Conservation (phyloP, 2,329 filamentous ascomycete genomes). For the Aureobasidium mangrovei region DNA sequence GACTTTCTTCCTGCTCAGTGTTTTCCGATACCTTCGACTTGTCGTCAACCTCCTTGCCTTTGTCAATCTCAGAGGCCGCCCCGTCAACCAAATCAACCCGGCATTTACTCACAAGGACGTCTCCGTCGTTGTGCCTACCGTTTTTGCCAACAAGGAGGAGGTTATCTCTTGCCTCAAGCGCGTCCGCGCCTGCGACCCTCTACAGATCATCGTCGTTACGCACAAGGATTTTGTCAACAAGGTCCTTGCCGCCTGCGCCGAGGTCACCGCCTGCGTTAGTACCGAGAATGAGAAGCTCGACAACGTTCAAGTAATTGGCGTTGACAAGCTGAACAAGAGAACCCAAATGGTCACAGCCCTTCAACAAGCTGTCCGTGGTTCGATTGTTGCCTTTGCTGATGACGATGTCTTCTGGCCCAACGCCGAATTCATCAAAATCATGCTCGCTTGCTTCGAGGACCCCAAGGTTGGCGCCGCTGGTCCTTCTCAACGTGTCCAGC, state of each 20-base stretch:
- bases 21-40: constrained; percentile 23
- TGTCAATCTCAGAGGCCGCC: constrained; percentile 22
- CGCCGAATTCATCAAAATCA: constrained; percentile 22
- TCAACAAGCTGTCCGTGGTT: constrained; percentile 20
- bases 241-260: constrained; percentile 13
- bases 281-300: constrained; percentile 14
- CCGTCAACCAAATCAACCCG: constrained; percentile 19
- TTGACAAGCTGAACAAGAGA: constrained; percentile 28
- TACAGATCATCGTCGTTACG: constrained; percentile 24
- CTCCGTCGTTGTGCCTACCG: constrained; percentile 28
- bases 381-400: constrained; percentile 27
- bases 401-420: constrained; percentile 30
- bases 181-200: constrained; percentile 21
- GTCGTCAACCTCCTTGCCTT: constrained; percentile 25
- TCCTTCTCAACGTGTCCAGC: constrained; percentile 47
- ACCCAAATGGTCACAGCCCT: constrained; percentile 27
- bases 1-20: constrained; percentile 17
- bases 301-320: constrained; percentile 24
- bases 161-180: constrained; percentile 23
- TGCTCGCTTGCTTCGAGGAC: constrained; percentile 36
- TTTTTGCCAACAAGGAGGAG: constrained; percentile 25
- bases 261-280: neutral
- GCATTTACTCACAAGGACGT: constrained; percentile 22
- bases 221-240: constrained; percentile 19
- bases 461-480: constrained; percentile 45